phyloP scores from a whole-genome alignment of 768 basidiomycete species.

The Lactifluus hygrophoroides region DNA sequence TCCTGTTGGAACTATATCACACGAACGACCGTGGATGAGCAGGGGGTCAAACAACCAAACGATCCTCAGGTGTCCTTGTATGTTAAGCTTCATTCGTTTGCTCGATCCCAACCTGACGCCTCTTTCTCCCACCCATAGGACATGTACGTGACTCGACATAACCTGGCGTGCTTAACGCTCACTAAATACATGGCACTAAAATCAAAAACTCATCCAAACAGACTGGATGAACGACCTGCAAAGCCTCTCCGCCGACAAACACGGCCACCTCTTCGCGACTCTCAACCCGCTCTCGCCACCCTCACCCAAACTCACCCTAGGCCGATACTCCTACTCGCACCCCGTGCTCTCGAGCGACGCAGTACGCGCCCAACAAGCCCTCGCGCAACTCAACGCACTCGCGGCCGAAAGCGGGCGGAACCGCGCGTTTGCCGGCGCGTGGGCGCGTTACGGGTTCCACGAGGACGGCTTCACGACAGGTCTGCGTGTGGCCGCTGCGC shows the following conservation, averaged over 20 bases:
- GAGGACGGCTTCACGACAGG: slow-evolving; percentile 63
- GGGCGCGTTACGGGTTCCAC: slow-evolving; percentile 73
- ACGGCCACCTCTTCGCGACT: not conserved
- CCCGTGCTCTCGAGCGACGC: slow-evolving; percentile 55
- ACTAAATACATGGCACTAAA: too few relatives aligned
- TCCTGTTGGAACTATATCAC: slow-evolving; percentile 80
- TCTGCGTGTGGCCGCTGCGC: slow-evolving; percentile 25
- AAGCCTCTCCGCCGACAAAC: not conserved
- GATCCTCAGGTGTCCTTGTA: slow-evolving; percentile 29
- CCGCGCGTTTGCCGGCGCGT: slow-evolving; percentile 60
- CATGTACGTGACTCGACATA: not conserved
- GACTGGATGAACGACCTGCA: slow-evolving; percentile 4
- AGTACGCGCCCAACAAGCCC: slow-evolving; percentile 43
- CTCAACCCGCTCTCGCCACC: slow-evolving; percentile 34
- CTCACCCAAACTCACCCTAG: slow-evolving; percentile 35
- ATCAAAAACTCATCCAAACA: not conserved
- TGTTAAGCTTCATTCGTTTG: not conserved
- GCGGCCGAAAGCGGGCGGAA: slow-evolving; percentile 37
- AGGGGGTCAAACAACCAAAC: slow-evolving; percentile 36
- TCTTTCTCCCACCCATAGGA: not conserved
- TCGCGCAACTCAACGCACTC: slow-evolving; percentile 37
- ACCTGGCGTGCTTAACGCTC: not conserved
- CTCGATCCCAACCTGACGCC: not conserved
- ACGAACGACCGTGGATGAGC: slow-evolving; percentile 31
- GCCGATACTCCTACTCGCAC: slow-evolving; percentile 57